Evolutionary conservation across 768 basidiomycete genomes (phyloP), one percentile per base, ranked within the genome.

Genomic region (Trametes meyenii): DNA sequence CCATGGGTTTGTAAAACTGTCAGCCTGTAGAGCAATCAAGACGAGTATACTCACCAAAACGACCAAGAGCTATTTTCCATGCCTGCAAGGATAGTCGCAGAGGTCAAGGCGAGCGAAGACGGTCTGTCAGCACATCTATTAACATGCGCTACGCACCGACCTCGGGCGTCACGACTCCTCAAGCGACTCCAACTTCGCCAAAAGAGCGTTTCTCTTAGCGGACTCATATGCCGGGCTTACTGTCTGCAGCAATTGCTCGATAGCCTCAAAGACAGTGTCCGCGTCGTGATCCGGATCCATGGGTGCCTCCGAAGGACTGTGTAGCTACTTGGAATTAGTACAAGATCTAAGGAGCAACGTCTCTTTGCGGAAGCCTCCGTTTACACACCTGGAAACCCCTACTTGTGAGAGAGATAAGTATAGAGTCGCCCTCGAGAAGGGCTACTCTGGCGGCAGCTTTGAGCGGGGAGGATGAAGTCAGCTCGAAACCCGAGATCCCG

Each of bases 221-320:
- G 72, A 72, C 48, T 71, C 71, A 67, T 86, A 90, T 65, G 79
- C 71, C n/a, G 79, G 77, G 70, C 89, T 90, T 54, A 77, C 68
- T 16, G 79, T 75, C 51, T 77, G 76, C 36, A 91, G 76, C 26
- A 90, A 76, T 33, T 76, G 77, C 50, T 89, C 89, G 19, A 89
- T 68, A 19, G 80, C 82, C 72, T 91, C 89, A 58, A 82, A 84
- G 10, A 72, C 59, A 65, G 62, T 46, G 72, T 70, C 35, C 14
- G 53, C 46, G 43, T 63, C 65, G 60, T 60, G 38, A 12, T 64
- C 62, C 19, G 62, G 53, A 19, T 60, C 55, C 56, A 48, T 58
- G 24, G 58, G 56, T 7, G 46, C 19, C 21, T 59, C 55, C 7
- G 54, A 35, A 7, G 61, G 60, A 56, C 54, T 56, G 16, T 59